Evolutionary conservation across 129 eudicot genomes (phyloP), one percentile per base, ranked within the genome.

Genomic region (Pulicaria dysenterica): DNA sequence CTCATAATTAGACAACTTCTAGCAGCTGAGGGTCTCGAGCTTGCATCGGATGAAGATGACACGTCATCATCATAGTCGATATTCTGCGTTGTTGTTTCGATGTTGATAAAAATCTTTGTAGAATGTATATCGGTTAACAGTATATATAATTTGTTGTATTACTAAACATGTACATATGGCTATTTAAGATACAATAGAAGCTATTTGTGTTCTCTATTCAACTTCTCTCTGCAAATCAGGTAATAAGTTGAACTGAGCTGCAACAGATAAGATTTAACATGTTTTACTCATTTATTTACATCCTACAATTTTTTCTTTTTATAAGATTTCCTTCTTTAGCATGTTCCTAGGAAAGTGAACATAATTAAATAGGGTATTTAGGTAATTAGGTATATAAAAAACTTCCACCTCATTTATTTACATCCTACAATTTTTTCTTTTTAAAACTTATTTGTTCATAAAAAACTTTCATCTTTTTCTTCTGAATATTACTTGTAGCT

Each of bases 11-110:
- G 77, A 70, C 77, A 81, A 70, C 99, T 94, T 78, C 81, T 94
- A 40, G 99, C 96, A 47, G 96, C 87, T 16, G 99, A 94, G 82
- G 99, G 99, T 64, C 89, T 90, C 55, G 99, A 94, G 82, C 92
- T 94, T n/a, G 97, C 82, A 17, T 75, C 83, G 7, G 98, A 94
- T 24, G 88, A 84, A 58, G 85, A 89, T 31, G 86, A 89, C 17
- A 79, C 72, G 3, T 45, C 72, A 10, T 31, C 45, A 7, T 65
- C 15, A 16, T 73, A 50, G 70, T 43, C 17, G 34, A 19, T 38
- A 3, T 19, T 37, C 8, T 72, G 51, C 43, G 39, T 58, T 15
- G 7, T 40, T 16, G n/a, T 58, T 51, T 67, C 41, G 5, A 14
- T 73, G 46, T 44, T 75, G 0, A 1, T 6, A 15, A 3, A 53